Evolutionary conservation across 73 alveolate genomes (phyloP).

Genomic region (Paramecium bursaria): DNA sequence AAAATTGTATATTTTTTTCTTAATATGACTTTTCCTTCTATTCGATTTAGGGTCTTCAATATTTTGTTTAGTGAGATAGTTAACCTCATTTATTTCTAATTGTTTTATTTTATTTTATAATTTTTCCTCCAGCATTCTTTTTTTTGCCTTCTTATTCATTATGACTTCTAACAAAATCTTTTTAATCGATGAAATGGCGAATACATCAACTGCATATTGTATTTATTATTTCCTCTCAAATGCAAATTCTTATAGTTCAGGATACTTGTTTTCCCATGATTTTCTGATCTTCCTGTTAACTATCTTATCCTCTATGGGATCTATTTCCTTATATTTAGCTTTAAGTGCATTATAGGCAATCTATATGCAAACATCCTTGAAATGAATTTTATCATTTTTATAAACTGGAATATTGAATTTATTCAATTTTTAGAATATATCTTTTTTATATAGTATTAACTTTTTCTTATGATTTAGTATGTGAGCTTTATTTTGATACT

Average conservation of each 20-base stretch:
- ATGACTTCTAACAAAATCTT: slow-evolving; percentile 6
- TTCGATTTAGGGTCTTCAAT: neutral
- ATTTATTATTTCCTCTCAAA: neutral
- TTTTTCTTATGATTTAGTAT: slow-evolving; percentile 18
- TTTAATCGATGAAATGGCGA: neutral
- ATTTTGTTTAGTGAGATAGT: neutral
- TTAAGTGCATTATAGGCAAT: slow-evolving; percentile 35
- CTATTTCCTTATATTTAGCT: slow-evolving; percentile 10
- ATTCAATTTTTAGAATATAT: neutral
- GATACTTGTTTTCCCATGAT: slow-evolving; percentile 46
- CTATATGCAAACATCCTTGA: slow-evolving; percentile 60
- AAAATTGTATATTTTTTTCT: neutral
- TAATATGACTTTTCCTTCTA: neutral
- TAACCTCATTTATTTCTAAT: slow-evolving; percentile 37
- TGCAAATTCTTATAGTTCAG: slow-evolving; percentile 1
- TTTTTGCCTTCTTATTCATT: slow-evolving; percentile 5
- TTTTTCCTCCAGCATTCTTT: neutral
- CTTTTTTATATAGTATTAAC: neutral
- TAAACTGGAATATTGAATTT: neutral
- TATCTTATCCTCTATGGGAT: slow-evolving; percentile 20
- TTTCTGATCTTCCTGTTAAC: slow-evolving; percentile 27
- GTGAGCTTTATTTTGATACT: slow-evolving; percentile 10
- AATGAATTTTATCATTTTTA: slow-evolving; percentile 6
- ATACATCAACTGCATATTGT: slow-evolving; percentile 32
- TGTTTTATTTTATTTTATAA: neutral